Evolutionary conservation across 805 yeast genomes (phyloP).

Genomic region (Sugiyamaella floridensis): DNA sequence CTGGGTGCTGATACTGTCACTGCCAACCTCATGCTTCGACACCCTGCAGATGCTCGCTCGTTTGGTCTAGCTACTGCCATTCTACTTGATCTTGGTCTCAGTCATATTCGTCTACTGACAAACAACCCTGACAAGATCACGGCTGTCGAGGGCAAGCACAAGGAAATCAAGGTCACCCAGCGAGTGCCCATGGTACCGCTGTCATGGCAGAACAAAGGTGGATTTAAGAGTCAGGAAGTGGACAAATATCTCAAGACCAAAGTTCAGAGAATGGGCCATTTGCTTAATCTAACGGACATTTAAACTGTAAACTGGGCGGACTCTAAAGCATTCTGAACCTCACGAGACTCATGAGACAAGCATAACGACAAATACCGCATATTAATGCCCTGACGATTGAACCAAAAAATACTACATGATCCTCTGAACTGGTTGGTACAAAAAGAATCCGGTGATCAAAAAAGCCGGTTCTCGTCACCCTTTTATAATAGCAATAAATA

Average conservation of each 20-base stretch:
- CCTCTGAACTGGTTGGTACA: too few species aligned
- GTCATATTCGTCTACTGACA: conserved; percentile 69
- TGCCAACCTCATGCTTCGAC: conserved; percentile 85
- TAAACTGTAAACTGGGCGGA: conserved; percentile 4
- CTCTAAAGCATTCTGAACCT: background rate
- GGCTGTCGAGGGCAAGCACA: conserved; percentile 85
- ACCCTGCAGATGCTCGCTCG: conserved; percentile 97
- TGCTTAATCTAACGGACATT: conserved; percentile 40
- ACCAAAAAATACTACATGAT: too few species aligned
- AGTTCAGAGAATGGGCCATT: conserved; percentile 95
- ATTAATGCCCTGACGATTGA: too few species aligned
- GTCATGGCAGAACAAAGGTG: conserved; percentile 70
- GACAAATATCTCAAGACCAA: conserved; percentile 92
- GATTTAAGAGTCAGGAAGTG: conserved; percentile 77
- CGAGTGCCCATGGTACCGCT: conserved; percentile 96
- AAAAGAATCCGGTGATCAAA: too few species aligned
- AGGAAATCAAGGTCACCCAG: conserved; percentile 67
- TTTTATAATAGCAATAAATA: too few species aligned
- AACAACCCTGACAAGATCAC: conserved; percentile 94
- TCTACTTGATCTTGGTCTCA: conserved; percentile 69
- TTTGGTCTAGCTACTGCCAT: conserved; percentile 93
- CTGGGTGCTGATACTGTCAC: conserved; percentile 98
- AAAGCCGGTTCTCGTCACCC: too few species aligned
- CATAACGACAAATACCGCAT: too few species aligned
- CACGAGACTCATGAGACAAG: background rate